Conservation (phyloP, 306 rosid species). For the Arachis hypogaea region DNA sequence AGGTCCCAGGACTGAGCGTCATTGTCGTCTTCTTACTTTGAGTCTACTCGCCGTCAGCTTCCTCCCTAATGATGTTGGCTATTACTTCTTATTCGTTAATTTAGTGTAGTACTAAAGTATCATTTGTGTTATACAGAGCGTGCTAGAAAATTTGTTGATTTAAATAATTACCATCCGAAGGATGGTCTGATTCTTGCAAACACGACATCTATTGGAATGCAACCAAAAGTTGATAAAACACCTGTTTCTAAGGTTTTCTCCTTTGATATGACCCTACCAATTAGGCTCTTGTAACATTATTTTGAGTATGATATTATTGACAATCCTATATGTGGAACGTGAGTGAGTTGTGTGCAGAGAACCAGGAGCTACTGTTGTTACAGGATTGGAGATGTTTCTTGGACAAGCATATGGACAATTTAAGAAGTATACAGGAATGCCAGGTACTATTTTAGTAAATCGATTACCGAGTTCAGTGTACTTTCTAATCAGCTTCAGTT, state of each 20-base stretch:
- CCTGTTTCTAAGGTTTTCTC: constrained; percentile 79
- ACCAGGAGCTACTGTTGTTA: constrained; percentile 70
- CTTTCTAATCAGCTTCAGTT: constrained; percentile 8
- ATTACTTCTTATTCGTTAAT: constrained; percentile 3
- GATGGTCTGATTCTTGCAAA: constrained; percentile 93
- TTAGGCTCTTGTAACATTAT: constrained; percentile 20
- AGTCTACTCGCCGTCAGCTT: no score
- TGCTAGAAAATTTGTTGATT: constrained; percentile 82
- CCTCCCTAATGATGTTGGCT: neutral
- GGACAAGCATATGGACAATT: constrained; percentile 88
- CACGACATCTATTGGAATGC: constrained; percentile 94
- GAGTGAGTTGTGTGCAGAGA: constrained; percentile 37
- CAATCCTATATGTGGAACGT: constrained; percentile 12
- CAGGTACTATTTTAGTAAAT: constrained; percentile 55
- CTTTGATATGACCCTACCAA: constrained; percentile 25
- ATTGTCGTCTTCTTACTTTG: no score
- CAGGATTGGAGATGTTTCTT: constrained; percentile 84
- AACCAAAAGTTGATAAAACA: constrained; percentile 83
- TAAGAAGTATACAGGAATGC: constrained; percentile 82
- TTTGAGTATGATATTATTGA: constrained; percentile 27
- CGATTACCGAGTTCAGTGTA: neutral
- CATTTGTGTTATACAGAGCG: constrained; percentile 58
- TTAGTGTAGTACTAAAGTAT: constrained; percentile 32
- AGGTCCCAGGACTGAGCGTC: no score
- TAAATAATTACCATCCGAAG: constrained; percentile 69